phyloP scores from a whole-genome alignment of 2,329 filamentous ascomycete genomes.

The Chaetomium globosum region DNA sequence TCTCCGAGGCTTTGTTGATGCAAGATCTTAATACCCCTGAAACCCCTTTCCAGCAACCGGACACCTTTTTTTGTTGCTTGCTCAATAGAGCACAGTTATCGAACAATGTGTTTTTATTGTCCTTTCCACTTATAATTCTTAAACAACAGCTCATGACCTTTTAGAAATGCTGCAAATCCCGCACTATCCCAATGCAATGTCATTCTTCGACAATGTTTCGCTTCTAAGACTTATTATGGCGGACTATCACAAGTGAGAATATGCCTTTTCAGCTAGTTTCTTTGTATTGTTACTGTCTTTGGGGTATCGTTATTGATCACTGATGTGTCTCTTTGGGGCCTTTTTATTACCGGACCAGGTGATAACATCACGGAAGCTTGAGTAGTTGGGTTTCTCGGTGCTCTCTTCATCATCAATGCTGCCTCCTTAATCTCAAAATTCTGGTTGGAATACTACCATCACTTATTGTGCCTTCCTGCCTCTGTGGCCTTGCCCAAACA shows the following conservation, averaged over 20 bases:
- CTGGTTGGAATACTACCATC: not conserved
- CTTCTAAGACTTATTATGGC: no score
- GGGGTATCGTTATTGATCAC: no score
- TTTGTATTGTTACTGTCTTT: not conserved
- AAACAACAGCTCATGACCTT: no score
- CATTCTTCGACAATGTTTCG: not conserved
- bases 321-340: no score
- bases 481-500: not conserved
- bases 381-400: no score
- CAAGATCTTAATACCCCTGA: slow-evolving; percentile 21
- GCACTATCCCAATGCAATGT: not conserved
- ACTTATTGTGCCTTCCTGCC: not conserved
- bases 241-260: not conserved
- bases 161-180: not conserved
- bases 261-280: not conserved
- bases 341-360: no score
- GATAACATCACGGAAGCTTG: no score
- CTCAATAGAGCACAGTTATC: not conserved
- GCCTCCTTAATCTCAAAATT: no score
- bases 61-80: not conserved
- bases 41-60: not conserved
- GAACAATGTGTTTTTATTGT: not conserved
- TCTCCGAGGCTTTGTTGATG: slow-evolving; percentile 6
- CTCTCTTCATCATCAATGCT: no score
- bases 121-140: not conserved